Conservation (phyloP, 345 rosid species). For the Cardamine resedifolia region DNA sequence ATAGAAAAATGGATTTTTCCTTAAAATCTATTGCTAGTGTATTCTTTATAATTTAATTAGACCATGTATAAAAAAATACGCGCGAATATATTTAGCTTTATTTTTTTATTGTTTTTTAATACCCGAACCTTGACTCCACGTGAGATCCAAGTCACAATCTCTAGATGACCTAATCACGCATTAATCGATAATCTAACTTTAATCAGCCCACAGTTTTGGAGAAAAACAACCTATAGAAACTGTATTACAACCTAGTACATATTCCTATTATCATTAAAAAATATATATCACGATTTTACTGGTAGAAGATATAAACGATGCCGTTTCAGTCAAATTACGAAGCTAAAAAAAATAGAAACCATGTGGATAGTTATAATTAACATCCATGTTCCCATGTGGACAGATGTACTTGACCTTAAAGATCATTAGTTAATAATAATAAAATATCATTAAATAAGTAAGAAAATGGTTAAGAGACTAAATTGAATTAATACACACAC, state of each 20-base stretch:
- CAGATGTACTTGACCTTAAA: constrained; percentile 21
- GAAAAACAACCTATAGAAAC: constrained; percentile 23
- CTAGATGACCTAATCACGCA: constrained; percentile 28
- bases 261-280: neutral
- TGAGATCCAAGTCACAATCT: constrained; percentile 36
- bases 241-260: neutral
- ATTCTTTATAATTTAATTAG: too few relatives aligned
- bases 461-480: neutral
- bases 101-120: too few relatives aligned
- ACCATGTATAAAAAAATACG: neutral
- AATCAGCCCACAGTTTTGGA: constrained; percentile 35
- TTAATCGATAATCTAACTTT: constrained; percentile 11
- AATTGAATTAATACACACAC: neutral
- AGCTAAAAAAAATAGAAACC: neutral
- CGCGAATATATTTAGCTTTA: neutral
- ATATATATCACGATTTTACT: constrained; percentile 9
- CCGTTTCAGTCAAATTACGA: neutral
- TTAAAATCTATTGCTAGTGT: too few relatives aligned
- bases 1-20: too few relatives aligned
- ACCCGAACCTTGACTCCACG: constrained; percentile 14
- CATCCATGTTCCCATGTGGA: constrained; percentile 35
- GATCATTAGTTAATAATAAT: neutral
- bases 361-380: constrained; percentile 9
- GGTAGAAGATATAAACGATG: neutral
- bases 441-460: neutral